A percentile compares a stretch with the other conserved stretches of the same genome.
Conservation (phyloP, 345 rosid genomes). For the Aquilaria sinensis region DNA sequence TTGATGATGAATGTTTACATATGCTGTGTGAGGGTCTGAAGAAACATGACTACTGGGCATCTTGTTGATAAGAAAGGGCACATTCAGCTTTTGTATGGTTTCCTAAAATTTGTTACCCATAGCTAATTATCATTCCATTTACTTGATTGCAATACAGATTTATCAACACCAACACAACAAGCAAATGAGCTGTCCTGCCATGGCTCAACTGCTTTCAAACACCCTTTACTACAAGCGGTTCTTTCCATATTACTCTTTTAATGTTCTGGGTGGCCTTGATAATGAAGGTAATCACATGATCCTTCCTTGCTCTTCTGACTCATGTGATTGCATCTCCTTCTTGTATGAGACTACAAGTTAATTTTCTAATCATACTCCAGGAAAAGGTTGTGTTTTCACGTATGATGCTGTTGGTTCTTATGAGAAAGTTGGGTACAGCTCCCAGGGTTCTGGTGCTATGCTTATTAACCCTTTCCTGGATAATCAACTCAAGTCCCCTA, state of each 20-base stretch:
- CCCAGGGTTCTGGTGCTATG: slow-evolving; percentile 91
- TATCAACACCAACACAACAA: slow-evolving; percentile 99
- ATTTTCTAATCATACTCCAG: slow-evolving; percentile 26
- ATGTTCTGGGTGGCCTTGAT: slow-evolving; percentile 95
- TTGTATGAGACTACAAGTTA: neutral
- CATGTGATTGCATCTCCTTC: neutral
- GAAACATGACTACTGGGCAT: neutral
- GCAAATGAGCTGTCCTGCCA: slow-evolving; percentile 96
- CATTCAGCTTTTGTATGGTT: neutral
- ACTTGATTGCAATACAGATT: slow-evolving; percentile 33
- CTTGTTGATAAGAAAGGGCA: neutral
- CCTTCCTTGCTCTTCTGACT: slow-evolving; percentile 3
- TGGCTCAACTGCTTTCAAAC: slow-evolving; percentile 95
- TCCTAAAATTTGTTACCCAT: neutral
- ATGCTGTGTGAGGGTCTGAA: no score
- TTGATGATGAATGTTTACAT: neutral
- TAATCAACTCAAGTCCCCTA: slow-evolving; percentile 94
- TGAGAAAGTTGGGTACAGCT: slow-evolving; percentile 93
- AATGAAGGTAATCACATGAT: slow-evolving; percentile 49
- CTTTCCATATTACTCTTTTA: slow-evolving; percentile 95
- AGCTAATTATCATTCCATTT: neutral
- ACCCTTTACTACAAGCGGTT: slow-evolving; percentile 96
- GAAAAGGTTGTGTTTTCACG: slow-evolving; percentile 93
- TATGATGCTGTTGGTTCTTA: slow-evolving; percentile 99
- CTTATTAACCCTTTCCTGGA: slow-evolving; percentile 96